Evolutionary conservation across 257 asterid genomes (phyloP), one percentile per base, ranked within the genome.

Genomic region (Forsythia viridissima): DNA sequence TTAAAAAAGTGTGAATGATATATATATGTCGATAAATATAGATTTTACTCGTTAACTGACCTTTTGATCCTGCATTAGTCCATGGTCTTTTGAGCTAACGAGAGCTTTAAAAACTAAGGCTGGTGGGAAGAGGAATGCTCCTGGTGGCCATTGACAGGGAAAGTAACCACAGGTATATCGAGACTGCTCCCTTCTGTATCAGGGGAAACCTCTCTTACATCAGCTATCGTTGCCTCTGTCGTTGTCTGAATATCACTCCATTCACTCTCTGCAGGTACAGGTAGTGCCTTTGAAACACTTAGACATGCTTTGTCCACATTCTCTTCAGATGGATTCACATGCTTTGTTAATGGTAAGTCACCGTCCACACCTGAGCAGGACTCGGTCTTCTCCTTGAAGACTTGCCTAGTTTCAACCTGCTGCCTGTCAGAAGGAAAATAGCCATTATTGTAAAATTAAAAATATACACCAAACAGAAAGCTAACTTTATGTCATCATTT

Each of bases 221-320:
- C 96, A 20, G 99, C 96, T 81, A 93, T 89, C 36, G 83, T 88
- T 57, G 96, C 85, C 80, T 95, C 97, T 0, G 97, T 92, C 38
- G 97, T 88, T 36, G 97, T 88, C 78, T 93, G 94, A 78, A 92
- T 95, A 77, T 93, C 99, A 74, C 90, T 94, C 99, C 99, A 94
- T 81, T 94, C 97, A 30, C 96, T 91, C 84, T 91, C 92, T 48
- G 86, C 85, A 59, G 85, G 87, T 63, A 74, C 85, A 36, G 87
- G 81, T n/a, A 83, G 85, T 30, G 89, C 84, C 76, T 74, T 88
- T 8, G 94, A 89, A 72, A 87, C 89, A 20, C 96, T 90, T 43
- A 90, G 85, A 81, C 99, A 92, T 66, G 98, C 99, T 87, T 95
- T 95, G 82, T 95, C 98, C 79, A 95, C 97, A 70, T 95, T 95